phyloP scores from a whole-genome alignment of 495 filamentous ascomycete genomes.

The Daldinia concentrica region DNA sequence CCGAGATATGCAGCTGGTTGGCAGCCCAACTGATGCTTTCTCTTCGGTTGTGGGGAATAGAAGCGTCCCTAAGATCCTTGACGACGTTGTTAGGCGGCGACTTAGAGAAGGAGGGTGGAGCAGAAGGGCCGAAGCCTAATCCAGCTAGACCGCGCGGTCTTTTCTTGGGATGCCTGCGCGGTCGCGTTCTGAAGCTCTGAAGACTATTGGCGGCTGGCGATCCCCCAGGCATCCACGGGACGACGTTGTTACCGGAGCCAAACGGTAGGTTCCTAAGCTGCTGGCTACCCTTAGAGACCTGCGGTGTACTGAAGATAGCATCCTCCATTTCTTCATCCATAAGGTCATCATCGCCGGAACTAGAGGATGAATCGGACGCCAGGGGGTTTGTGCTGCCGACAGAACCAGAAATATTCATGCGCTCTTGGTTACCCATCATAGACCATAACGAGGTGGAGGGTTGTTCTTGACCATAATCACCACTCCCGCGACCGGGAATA shows the following conservation, averaged over 20 bases:
- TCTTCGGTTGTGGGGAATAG: constrained; percentile 66
- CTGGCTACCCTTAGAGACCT: constrained; percentile 62
- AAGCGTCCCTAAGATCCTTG: constrained; percentile 48
- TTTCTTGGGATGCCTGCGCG: constrained; percentile 64
- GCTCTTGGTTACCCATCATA: constrained; percentile 67
- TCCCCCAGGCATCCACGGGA: constrained; percentile 62
- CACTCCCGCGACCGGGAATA: constrained; percentile 66
- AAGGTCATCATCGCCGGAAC: constrained; percentile 77
- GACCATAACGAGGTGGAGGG: constrained; percentile 56
- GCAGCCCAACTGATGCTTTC: constrained; percentile 89
- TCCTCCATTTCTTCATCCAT: constrained; percentile 89
- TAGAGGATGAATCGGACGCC: constrained; percentile 79
- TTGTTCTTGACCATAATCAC: constrained; percentile 52
- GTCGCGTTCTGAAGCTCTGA: constrained; percentile 81
- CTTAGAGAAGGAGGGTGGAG: constrained; percentile 46
- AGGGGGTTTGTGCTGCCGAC: constrained; percentile 85
- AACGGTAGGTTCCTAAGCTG: constrained; percentile 23
- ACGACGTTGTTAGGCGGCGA: constrained; percentile 54
- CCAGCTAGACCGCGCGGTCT: constrained; percentile 49
- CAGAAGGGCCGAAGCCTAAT: constrained; percentile 50
- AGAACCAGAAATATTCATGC: constrained; percentile 80
- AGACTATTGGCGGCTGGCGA: constrained; percentile 76
- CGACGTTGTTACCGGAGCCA: constrained; percentile 54
- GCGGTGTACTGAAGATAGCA: constrained; percentile 73
- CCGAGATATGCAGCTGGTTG: constrained; percentile 84